Conservation (phyloP, 768 basidiomycete genomes). For the Coprinopsis strossmayeri region DNA sequence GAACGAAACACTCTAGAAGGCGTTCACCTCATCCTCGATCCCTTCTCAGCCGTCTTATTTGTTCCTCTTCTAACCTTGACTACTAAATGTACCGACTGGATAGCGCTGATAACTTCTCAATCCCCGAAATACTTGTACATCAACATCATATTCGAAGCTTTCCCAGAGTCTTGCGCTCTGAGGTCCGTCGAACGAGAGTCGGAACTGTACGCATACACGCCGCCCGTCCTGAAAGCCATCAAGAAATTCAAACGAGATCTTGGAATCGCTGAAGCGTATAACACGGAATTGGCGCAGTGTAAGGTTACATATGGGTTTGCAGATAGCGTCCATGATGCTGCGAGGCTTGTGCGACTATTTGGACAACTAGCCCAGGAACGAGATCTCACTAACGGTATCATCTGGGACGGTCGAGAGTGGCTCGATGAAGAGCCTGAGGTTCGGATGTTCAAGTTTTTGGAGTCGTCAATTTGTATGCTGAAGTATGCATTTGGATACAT, state of each 20-base stretch:
- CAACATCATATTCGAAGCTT: conserved; percentile 63
- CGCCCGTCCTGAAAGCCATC: conserved; percentile 62
- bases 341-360: conserved; percentile 44
- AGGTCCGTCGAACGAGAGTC: conserved; percentile 14
- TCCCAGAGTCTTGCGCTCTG: conserved; percentile 39
- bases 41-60: conserved; percentile 51
- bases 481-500: background rate
- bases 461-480: conserved; percentile 3
- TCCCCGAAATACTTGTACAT: conserved; percentile 60
- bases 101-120: conserved; percentile 36
- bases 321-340: conserved; percentile 50
- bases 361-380: conserved; percentile 50
- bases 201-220: conserved; percentile 47
- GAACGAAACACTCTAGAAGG: conserved; percentile 59
- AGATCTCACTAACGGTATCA: conserved; percentile 33
- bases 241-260: conserved; percentile 61
- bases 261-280: conserved; percentile 54
- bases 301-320: conserved; percentile 57
- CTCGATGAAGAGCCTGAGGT: conserved; percentile 49
- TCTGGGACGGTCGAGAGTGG: conserved; percentile 64
- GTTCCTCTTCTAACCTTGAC: conserved; percentile 42
- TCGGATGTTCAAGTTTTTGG: no score
- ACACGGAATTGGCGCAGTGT: conserved; percentile 34
- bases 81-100: conserved; percentile 37
- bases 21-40: conserved; percentile 63